Evolutionary conservation across 257 asterid species (phyloP), one percentile per base, ranked within the genome.

Genomic region (Penstemon newberryi): DNA sequence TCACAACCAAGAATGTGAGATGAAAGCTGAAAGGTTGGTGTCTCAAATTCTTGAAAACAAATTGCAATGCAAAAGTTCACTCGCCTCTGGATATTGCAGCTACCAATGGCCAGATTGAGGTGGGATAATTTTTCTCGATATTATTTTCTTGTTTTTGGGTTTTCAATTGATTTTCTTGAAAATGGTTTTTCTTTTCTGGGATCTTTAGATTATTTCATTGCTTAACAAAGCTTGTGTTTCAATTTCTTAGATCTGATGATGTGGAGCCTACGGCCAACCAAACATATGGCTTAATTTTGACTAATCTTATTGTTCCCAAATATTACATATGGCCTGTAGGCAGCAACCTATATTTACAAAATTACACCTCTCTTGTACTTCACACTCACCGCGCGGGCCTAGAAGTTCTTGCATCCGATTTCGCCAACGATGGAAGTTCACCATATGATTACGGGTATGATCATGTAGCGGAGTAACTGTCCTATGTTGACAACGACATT

Each of bases 261-360:
- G 15, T 67, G 43, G 97, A 87, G 78, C 97, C 87, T 65, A 81
- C 90, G 39, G 80, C 86, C 54, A 90, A 84, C 73, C 93, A 74
- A 73, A 83, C 89, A 65, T 90, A 90, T 61, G 78, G 71, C 53
- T 80, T 87, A 53, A 83, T 87, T 42, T 33, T 74, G 64, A 75
- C 39, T 66, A 90, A 90, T 74, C 94, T 90, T 53, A 83, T 90
- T 63, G 83, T 90, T 74, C 97, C 96, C 57, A 90, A 90, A 72
- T 2, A 7, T 63, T 90, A 86, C 78, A 90, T 90, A 66, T 73
- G 74, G 80, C 91, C 81, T 0, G 77, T 77, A 42, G 84, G 76
- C 73, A 60, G n/a, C 59, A 38, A n/a, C 40, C 78, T 11, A 18
- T 90, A 87, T 75, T 78, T 84, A 64, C 83, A 7, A 75, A 74